phyloP scores from a whole-genome alignment of 371 early-diverging fungal genomes.

The Nematocida ausubeli region DNA sequence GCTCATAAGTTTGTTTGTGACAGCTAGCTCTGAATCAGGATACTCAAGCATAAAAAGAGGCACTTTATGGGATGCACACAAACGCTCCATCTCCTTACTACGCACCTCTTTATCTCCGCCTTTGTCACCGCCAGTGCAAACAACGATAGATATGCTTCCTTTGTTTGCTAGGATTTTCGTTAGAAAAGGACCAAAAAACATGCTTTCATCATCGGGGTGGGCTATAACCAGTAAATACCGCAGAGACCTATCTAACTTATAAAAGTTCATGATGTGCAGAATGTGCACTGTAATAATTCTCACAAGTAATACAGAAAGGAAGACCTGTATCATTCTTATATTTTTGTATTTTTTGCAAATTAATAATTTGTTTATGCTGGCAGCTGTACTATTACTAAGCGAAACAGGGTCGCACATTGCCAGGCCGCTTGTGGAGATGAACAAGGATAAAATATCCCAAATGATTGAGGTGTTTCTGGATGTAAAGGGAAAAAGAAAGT shows the following conservation, averaged over 20 bases:
- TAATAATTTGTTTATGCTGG: slow-evolving; percentile 38
- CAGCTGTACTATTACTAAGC: slow-evolving; percentile 40
- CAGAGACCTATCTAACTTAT: not conserved
- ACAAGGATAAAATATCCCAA: slow-evolving; percentile 24
- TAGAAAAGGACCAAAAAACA: slow-evolving; percentile 91
- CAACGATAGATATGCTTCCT: slow-evolving; percentile 72
- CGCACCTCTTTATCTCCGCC: slow-evolving; percentile 68
- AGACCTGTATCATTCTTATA: not conserved
- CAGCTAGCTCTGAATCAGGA: slow-evolving; percentile 59
- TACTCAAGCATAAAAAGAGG: slow-evolving; percentile 45
- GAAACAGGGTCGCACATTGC: slow-evolving; percentile 30
- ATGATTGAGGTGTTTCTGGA: slow-evolving; percentile 35
- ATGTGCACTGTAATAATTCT: not conserved
- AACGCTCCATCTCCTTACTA: slow-evolving; percentile 45
- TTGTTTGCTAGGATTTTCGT: slow-evolving; percentile 77
- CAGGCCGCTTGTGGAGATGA: slow-evolving; percentile 29
- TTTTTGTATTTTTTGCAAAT: slow-evolving; percentile 21
- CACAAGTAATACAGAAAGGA: not conserved
- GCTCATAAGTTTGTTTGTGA: slow-evolving; percentile 22
- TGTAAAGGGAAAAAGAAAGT: not conserved
- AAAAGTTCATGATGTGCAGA: not conserved
- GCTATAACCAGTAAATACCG: slow-evolving; percentile 75
- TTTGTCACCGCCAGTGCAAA: slow-evolving; percentile 73
- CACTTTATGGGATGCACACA: slow-evolving; percentile 16
- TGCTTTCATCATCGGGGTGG: slow-evolving; percentile 98